Evolutionary conservation across 2,329 filamentous ascomycete species (phyloP), one percentile per base, ranked within the genome.

Genomic region (Sporothrix luriei): DNA sequence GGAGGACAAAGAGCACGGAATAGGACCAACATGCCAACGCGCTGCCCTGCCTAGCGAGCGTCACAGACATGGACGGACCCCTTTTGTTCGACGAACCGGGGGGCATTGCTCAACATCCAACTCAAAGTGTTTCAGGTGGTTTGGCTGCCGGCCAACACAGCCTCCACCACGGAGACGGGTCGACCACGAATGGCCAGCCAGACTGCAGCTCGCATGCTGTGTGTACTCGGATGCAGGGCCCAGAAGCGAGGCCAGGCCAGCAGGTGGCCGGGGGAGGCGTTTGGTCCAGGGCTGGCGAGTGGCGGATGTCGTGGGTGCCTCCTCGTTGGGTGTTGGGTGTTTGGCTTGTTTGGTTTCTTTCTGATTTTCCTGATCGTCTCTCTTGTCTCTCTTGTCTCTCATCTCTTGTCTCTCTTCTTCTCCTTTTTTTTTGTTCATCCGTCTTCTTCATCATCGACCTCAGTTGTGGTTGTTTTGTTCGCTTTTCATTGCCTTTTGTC

Each of bases 401-500:
- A 73, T 71, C 73, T 68, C 69, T 73, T 51, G 71, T 68, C 71
- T 70, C 72, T 67, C 68, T 70, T 24, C 13, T 48, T 68, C 21
- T 65, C 75, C 71, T 69, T 70, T 73, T 71, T 68, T 72, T 49
- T 71, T 69, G 69, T 71, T 74, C 68, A 66, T 69, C 70, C 73
- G 66, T 68, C 26, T 11, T 59, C 19, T 66, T 55, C 49, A 33
- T 21, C 55, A 38, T 54, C 26, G 55, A 10, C 49, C 62, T 46
- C 49, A 49, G 21, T 70, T 73, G 66, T 68, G 29, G 49, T 26
- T 46, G 52, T 48, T 40, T 66, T 61, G 26, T 49, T 59, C 33
- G 16, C 62, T 69, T 55, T 67, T 71, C 66, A 66, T 71, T 68
- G 68, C 52, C 38, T 33, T 65, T 54, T 43, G 49, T 68, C 40